Conservation (phyloP, 2,329 filamentous ascomycete species). For the Pochonia chlamydosporia region DNA sequence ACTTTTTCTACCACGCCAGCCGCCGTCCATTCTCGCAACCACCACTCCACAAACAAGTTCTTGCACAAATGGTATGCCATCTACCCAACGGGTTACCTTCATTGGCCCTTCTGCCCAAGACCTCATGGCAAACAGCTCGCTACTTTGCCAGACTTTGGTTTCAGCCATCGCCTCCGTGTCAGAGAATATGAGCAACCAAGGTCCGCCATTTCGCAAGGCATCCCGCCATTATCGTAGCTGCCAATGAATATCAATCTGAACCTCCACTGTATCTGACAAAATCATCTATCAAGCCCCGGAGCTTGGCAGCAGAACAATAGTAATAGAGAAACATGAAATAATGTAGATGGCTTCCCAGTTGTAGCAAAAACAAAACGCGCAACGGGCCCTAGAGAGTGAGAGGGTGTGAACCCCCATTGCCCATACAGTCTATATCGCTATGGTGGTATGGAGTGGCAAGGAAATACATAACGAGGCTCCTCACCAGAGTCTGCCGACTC, state of each 20-base stretch:
- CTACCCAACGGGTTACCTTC: not conserved
- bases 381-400: slow-evolving; percentile 19
- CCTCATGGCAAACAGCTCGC: not conserved
- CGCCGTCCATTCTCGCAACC: slow-evolving; percentile 1
- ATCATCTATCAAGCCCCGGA: not conserved
- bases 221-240: not conserved
- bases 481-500: no score
- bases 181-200: not conserved
- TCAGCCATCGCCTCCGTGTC: not conserved
- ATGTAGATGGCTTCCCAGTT: slow-evolving; percentile 21
- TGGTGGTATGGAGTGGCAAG: slow-evolving; percentile 19
- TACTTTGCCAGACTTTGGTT: not conserved
- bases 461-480: slow-evolving; percentile 10
- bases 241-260: not conserved
- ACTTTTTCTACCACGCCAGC: not conserved
- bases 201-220: not conserved
- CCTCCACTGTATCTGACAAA: not conserved
- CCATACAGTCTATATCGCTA: slow-evolving; percentile 31
- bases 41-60: slow-evolving; percentile 2
- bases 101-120: not conserved
- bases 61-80: slow-evolving; percentile 8
- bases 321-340: slow-evolving; percentile 7
- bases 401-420: slow-evolving; percentile 30
- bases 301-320: not conserved
- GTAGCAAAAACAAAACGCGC: slow-evolving; percentile 25